Percentiles rank a stretch among this genome's conserved stretches.
Evolutionary conservation across 192 early-diverging fungal species (phyloP).

Genomic region (Umbelopsis sp.): DNA sequence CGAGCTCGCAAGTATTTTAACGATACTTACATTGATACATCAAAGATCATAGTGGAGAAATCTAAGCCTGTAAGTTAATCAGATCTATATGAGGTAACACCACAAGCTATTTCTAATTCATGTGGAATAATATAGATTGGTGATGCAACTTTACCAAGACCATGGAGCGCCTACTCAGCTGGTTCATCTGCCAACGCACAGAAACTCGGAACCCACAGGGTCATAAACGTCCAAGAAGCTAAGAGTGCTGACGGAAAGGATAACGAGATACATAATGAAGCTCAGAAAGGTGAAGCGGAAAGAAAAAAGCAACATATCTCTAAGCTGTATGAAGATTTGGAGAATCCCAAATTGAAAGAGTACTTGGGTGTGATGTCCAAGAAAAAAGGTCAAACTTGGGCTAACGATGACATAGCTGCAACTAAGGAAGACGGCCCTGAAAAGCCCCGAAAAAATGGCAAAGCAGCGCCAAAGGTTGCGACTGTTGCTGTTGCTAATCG

Average conservation of each 20-base stretch:
- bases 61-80: constrained; percentile 72
- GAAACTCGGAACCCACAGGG: constrained; percentile 8
- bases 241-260: constrained; percentile 24
- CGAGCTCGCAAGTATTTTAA: constrained; percentile 86
- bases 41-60: constrained; percentile 81
- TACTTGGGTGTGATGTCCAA: constrained; percentile 89
- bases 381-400: constrained; percentile 80
- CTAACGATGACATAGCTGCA: constrained; percentile 79
- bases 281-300: constrained; percentile 44
- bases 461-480: constrained; percentile 33
- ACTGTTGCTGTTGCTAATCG: constrained; percentile 50
- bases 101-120: background rate
- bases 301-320: constrained; percentile 53
- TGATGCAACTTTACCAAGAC: constrained; percentile 79
- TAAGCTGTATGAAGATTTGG: constrained; percentile 57
- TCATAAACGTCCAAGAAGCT: constrained; percentile 30
- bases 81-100: background rate
- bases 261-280: constrained; percentile 38
- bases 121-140: constrained; percentile 56
- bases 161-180: constrained; percentile 89
- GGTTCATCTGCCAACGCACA: constrained; percentile 74
- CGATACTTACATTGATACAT: constrained; percentile 91
- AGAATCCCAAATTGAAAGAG: constrained; percentile 87
- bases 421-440: constrained; percentile 28
- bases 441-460: constrained; percentile 46